Base-by-base conservation (phyloP, 768 basidiomycete species). In the Podaxis sp. region DNA sequence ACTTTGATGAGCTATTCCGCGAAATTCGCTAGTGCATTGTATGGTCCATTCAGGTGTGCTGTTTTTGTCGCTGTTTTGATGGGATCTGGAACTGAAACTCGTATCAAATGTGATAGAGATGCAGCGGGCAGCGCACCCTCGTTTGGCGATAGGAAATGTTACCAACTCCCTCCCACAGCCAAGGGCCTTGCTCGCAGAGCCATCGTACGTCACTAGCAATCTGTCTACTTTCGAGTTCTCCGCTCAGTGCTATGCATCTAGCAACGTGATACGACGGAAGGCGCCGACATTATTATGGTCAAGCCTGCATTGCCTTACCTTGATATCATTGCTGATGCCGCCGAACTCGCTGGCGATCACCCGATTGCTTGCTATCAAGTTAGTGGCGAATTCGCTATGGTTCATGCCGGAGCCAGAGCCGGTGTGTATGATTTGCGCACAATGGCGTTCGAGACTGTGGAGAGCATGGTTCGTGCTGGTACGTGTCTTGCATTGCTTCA, bases 221-320 rank as follows among this genome's bases (percentile, higher is more conserved):
- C 33, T 42, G 28, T 51, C 30, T 1, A 42, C 57, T 19, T 40
- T 6, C 7, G 8, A 54, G 22, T 30, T 24, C 52, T 46, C 64
- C 59, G 52, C 61, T 63, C n/a, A 22, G 60, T 24, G 30, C 48
- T 28, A 52, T 33, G 60, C 9, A 19, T 30, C 42, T 70, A 98
- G 96, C 80, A 87, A 81, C 91, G 97, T 40, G 97, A 99, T 73
- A 81, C 84, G 0, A 76, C 71, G 8, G 97, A 99, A 79, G 97
- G 97, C 19, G 97, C 97, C 17, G 97, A 99, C 72, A 93, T 99
- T 70, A 87, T 99, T 73, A 99, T 99, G 96, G 95, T 99, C 72
- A 99, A 99, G 73, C 97, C 97, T 19, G 84, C 95, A 0, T 76
- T 99, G 64, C 96, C 97, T 0, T 99, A 99, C 77, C 92, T 99